Base-by-base conservation (phyloP, 1,284 basidiomycete genomes). In the Flammula alnicola region DNA sequence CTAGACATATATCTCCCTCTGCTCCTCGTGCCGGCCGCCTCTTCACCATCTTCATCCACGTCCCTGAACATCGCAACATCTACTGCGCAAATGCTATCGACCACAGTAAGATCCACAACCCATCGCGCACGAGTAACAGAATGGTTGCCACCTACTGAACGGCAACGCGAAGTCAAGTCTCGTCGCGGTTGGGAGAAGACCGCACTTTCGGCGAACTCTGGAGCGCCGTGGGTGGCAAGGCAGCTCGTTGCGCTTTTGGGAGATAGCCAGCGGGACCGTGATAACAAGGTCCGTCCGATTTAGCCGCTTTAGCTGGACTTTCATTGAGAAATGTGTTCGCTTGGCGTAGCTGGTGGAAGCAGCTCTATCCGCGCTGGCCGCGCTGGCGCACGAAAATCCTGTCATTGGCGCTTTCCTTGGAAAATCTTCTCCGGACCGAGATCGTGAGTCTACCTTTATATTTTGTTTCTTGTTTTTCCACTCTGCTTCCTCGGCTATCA, bases 1-100 rank as follows among this genome's bases (percentile, higher is more conserved):
- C 64, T 90, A 4, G 86, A 91, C 51, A 69, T 84, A 0, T 86
- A 79, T 57, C 74, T 91, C 0, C 87, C 88, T 0, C 70, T 88
- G 2, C 72, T 90, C 10, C 4, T 39, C 44, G 49, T 46, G 1
- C 70, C 74, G 2, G 45, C 64, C 5, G 4, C 37, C 27, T 32
- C 50, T n/a, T 37, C 53, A 26, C 39, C 45, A 19, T 44, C 41
- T 30, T 39, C 40, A 8, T 30, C 52, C 0, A 72, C 53, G 11
- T 36, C 54, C 6, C 53, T 74, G 52, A 67, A 71, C 3, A 71
- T 48, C 17, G 37, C 68, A 3, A 73, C 73, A 2, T 74, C 76
- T 2, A 77, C 86, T 9, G 80, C 82, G 0, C 81, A 84, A 51
- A 73, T 88, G 22, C 63, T 91, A 0, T 77, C 75, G 0, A 70